Conservation (phyloP, 768 basidiomycete species). For the Tubosaeta sp. region DNA sequence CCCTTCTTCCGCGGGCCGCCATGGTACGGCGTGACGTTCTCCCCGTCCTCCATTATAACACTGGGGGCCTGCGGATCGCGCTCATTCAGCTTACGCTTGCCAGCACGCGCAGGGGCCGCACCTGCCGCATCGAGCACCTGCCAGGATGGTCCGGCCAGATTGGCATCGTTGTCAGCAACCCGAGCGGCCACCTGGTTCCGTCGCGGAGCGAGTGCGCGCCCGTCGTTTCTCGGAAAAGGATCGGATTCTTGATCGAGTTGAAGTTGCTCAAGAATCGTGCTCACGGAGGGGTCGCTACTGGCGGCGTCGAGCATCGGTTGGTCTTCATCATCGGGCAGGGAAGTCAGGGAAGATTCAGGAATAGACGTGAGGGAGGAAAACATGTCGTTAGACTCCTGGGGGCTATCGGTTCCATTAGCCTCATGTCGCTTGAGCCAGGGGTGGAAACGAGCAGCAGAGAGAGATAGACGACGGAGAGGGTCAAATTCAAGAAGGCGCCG, state of each 20-base stretch:
- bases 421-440: constrained; percentile 57
- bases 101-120: constrained; percentile 25
- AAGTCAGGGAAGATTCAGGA: constrained; percentile 19
- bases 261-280: constrained; percentile 30
- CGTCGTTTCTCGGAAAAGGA: constrained; percentile 6
- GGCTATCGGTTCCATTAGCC: background rate
- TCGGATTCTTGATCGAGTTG: constrained; percentile 25
- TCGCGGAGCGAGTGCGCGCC: constrained; percentile 37
- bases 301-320: constrained; percentile 11
- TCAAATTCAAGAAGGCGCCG: constrained; percentile 57
- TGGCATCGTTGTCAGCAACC: constrained; percentile 39
- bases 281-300: constrained; percentile 26
- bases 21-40: constrained; percentile 3
- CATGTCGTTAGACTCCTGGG: constrained; percentile 1
- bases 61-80: constrained; percentile 24
- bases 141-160: constrained; percentile 48
- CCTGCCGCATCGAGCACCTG: constrained; percentile 46
- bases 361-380: constrained; percentile 10
- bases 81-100: constrained; percentile 36
- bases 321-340: constrained; percentile 22
- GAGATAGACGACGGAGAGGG: constrained; percentile 65
- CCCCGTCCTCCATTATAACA: constrained; percentile 21
- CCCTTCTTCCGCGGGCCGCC: constrained; percentile 23
- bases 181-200: constrained; percentile 45
- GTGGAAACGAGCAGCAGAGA: constrained; percentile 64